Conservation (phyloP, 148 eudicot species). For the Bassia scoparia region DNA sequence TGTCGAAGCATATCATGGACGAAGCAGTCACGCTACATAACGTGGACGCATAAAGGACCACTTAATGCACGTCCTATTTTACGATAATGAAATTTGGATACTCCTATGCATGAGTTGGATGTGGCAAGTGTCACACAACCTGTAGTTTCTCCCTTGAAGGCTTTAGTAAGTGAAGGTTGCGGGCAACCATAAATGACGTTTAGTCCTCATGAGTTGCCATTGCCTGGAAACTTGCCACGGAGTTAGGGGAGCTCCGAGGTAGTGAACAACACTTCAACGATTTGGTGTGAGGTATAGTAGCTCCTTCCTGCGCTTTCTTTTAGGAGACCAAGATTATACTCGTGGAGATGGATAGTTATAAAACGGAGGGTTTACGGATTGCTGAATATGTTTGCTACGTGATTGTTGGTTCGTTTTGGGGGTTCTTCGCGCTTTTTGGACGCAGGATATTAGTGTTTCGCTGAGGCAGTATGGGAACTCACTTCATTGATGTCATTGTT, state of each 20-base stretch:
- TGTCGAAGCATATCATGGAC: too few species aligned
- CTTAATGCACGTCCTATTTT: too few species aligned
- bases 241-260: neutral
- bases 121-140: too few species aligned
- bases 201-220: too few species aligned
- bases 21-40: too few species aligned
- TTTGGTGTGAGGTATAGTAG: neutral
- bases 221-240: neutral
- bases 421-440: neutral
- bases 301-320: neutral
- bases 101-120: too few species aligned
- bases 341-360: neutral
- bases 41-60: too few species aligned
- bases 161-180: too few species aligned
- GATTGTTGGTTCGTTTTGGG: neutral
- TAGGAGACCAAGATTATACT: neutral
- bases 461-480: neutral
- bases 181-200: too few species aligned
- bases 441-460: neutral
- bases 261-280: neutral
- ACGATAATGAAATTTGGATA: too few species aligned
- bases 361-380: neutral
- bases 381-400: neutral
- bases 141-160: too few species aligned
- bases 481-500: neutral